Evolutionary conservation across 768 basidiomycete genomes (phyloP).

Genomic region (Krasilnikovozyma curviuscula): DNA sequence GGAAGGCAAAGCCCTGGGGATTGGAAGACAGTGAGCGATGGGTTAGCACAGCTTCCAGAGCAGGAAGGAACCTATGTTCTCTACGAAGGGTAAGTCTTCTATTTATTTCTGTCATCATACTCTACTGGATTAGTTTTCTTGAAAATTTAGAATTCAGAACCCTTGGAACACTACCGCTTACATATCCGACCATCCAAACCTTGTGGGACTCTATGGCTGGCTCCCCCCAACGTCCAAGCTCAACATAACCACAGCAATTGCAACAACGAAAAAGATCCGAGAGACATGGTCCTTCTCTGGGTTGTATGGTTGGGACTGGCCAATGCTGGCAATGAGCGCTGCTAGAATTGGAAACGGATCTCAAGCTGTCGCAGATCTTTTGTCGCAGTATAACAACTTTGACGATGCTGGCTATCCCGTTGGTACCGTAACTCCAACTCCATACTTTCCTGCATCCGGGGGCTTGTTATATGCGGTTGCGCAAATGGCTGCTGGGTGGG

Average conservation of each 20-base stretch:
- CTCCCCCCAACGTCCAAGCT: slow-evolving; percentile 36
- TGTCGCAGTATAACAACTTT: slow-evolving; percentile 38
- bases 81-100: slow-evolving; percentile 42
- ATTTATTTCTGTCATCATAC: no score
- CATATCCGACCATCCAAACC: slow-evolving; percentile 41
- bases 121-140: no score
- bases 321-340: slow-evolving; percentile 44
- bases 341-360: slow-evolving; percentile 36
- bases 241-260: slow-evolving; percentile 32
- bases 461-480: slow-evolving; percentile 36
- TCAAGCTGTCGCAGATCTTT: slow-evolving; percentile 38
- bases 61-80: slow-evolving; percentile 37
- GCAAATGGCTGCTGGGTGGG: slow-evolving; percentile 45
- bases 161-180: slow-evolving; percentile 38
- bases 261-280: slow-evolving; percentile 39
- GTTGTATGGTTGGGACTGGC: slow-evolving; percentile 47
- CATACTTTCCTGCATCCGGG: slow-evolving; percentile 42
- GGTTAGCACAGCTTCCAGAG: slow-evolving; percentile 37
- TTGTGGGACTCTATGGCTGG: slow-evolving; percentile 42
- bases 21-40: slow-evolving; percentile 33
- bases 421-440: slow-evolving; percentile 39
- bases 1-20: slow-evolving; percentile 29
- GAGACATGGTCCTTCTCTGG: slow-evolving; percentile 38
- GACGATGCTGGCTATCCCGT: slow-evolving; percentile 45
- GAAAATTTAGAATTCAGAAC: no score